Conservation (phyloP, 768 basidiomycete species). For the Tylopilus plumbeoviolaceoides region DNA sequence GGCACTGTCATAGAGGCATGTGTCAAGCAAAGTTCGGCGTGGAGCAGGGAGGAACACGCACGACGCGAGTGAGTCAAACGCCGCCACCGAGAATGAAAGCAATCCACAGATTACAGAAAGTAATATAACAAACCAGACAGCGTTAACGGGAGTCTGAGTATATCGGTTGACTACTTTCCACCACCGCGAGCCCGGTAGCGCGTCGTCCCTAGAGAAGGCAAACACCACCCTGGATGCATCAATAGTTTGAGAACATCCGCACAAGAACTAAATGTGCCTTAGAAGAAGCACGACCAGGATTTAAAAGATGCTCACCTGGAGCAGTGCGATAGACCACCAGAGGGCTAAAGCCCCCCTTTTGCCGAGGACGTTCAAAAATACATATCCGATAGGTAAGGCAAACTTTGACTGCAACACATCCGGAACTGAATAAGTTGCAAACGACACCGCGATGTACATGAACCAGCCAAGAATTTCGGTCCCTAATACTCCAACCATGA, state of each 20-base stretch:
- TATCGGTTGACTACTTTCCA: slow-evolving; percentile 31
- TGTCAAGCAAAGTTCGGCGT: too few species aligned
- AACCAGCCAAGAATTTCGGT: slow-evolving; percentile 42
- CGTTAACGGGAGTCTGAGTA: slow-evolving; percentile 35
- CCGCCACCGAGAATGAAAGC: slow-evolving; percentile 32
- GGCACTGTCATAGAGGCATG: slow-evolving; percentile 13
- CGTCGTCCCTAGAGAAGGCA: slow-evolving; percentile 39
- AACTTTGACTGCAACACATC: slow-evolving; percentile 31
- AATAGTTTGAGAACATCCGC: slow-evolving; percentile 43
- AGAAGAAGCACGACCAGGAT: neutral
- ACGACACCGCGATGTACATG: slow-evolving; percentile 40
- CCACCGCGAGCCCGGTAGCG: slow-evolving; percentile 35
- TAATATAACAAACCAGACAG: slow-evolving; percentile 38
- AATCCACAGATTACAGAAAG: slow-evolving; percentile 30
- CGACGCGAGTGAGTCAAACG: slow-evolving; percentile 35
- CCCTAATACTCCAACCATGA: slow-evolving; percentile 38
- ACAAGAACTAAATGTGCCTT: slow-evolving; percentile 30
- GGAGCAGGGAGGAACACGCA: slow-evolving; percentile 10
- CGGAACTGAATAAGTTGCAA: slow-evolving; percentile 38
- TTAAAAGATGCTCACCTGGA: slow-evolving; percentile 28
- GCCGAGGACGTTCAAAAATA: slow-evolving; percentile 37
- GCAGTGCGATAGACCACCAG: slow-evolving; percentile 41
- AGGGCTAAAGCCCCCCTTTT: slow-evolving; percentile 40
- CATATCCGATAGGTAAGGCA: slow-evolving; percentile 39
- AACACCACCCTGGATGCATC: slow-evolving; percentile 47